These are phyloP conservation scores for Neonectria coccinea DNA, from an alignment of 2,329 filamentous ascomycete species.

Conservation along the genomic window DNA sequence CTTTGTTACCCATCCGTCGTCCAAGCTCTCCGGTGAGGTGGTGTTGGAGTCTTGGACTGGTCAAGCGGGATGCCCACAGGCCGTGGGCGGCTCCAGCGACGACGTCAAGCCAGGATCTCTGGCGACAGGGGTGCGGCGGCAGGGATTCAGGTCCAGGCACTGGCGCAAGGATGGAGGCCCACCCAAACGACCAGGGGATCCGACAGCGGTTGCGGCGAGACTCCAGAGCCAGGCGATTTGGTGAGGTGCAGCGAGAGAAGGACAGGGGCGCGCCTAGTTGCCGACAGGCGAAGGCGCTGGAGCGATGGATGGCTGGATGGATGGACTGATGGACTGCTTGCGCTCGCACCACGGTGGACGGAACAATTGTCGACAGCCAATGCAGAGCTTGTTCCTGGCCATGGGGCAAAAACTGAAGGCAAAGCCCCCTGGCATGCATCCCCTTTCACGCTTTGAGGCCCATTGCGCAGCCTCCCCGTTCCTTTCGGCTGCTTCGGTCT, in stretches of 20 bases:
- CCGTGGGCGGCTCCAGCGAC: slow-evolving; percentile 40
- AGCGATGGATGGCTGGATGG: slow-evolving; percentile 37
- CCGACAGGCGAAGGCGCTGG: slow-evolving; percentile 21
- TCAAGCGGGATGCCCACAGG: slow-evolving; percentile 32
- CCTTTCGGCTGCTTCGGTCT: slow-evolving; percentile 25
- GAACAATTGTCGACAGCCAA: slow-evolving; percentile 40
- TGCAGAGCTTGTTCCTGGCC: slow-evolving; percentile 37
- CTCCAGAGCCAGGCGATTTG: slow-evolving; percentile 33
- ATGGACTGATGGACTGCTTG: slow-evolving; percentile 42
- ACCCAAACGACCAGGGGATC: slow-evolving; percentile 33
- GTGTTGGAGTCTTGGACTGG: slow-evolving; percentile 30
- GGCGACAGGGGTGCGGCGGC: slow-evolving; percentile 11
- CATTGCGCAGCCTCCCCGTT: slow-evolving; percentile 31
- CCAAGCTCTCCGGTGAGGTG: slow-evolving; percentile 43
- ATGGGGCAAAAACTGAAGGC: slow-evolving; percentile 13
- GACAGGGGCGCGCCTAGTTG: slow-evolving; percentile 36
- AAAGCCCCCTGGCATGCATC: slow-evolving; percentile 24
- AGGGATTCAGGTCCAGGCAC: slow-evolving; percentile 17
- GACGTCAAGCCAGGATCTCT: slow-evolving; percentile 26
- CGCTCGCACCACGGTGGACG: slow-evolving; percentile 36
- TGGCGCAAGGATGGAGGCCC: slow-evolving; percentile 9
- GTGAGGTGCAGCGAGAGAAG: slow-evolving; percentile 15
- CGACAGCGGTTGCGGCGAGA: slow-evolving; percentile 34
- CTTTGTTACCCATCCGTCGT: slow-evolving; percentile 29
- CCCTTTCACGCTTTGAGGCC: slow-evolving; percentile 13